Evolutionary conservation across 208 protist species (phyloP).

Genomic region (Wallacemonas sp.): DNA sequence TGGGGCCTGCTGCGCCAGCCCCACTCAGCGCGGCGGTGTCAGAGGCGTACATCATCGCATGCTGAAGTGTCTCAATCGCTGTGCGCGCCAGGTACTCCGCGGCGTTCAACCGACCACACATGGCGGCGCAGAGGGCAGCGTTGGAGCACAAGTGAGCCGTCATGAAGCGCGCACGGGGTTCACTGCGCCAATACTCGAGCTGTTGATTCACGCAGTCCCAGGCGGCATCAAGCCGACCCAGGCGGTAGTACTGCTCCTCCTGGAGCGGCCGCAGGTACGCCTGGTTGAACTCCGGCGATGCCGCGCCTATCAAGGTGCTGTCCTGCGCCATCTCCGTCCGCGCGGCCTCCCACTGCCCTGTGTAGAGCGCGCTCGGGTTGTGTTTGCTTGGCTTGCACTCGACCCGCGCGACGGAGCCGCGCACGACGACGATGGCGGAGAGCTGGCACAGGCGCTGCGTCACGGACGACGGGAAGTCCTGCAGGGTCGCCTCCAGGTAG

Average conservation of each 20-base stretch:
- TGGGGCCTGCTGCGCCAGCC: neutral
- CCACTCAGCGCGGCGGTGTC: neutral
- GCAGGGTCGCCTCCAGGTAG: slow-evolving; percentile 27
- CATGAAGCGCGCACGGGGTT: slow-evolving; percentile 5
- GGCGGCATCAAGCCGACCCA: neutral
- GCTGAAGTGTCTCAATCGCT: neutral
- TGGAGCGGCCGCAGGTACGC: slow-evolving; percentile 8
- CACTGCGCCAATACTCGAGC: slow-evolving; percentile 4
- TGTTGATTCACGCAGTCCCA: neutral
- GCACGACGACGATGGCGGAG: slow-evolving; percentile 35
- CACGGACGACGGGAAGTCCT: slow-evolving; percentile 18
- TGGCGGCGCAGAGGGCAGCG: slow-evolving; percentile 9
- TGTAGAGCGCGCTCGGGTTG: slow-evolving; percentile 36
- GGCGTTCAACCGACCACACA: slow-evolving; percentile 3
- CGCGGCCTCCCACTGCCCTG: slow-evolving; percentile 19
- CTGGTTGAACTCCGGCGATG: neutral
- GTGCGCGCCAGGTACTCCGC: slow-evolving; percentile 2
- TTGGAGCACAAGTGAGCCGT: slow-evolving; percentile 2
- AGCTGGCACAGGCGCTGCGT: slow-evolving; percentile 50
- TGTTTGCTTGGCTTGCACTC: slow-evolving; percentile 33
- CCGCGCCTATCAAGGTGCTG: too few species aligned
- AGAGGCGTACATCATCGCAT: neutral
- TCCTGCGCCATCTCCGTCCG: slow-evolving; percentile 13
- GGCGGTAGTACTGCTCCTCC: slow-evolving; percentile 11
- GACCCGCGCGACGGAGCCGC: slow-evolving; percentile 33